Conservation (phyloP, 768 basidiomycete species). For the Amanita inopinata region DNA sequence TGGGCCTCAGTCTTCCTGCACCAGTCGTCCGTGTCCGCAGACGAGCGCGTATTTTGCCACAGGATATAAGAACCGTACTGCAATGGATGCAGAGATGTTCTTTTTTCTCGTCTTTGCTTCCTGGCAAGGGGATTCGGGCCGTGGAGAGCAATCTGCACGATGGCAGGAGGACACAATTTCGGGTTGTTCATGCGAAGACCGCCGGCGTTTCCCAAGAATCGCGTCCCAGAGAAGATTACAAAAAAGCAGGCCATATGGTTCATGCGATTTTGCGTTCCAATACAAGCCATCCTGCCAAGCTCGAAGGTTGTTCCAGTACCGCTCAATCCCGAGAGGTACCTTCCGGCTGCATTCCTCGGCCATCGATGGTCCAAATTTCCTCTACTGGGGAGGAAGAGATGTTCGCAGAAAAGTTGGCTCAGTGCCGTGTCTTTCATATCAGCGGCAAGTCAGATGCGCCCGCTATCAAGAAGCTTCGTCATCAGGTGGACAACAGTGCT, state of each 20-base stretch:
- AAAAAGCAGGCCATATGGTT: neutral
- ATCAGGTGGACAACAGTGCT: neutral
- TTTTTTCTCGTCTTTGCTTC: neutral
- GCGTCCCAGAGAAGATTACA: neutral
- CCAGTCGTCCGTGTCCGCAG: conserved; percentile 1
- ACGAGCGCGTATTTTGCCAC: neutral
- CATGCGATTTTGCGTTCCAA: neutral
- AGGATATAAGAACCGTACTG: neutral
- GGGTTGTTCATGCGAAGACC: neutral
- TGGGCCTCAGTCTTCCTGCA: conserved; percentile 43
- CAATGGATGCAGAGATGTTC: neutral
- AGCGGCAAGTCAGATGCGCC: neutral
- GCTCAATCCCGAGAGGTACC: neutral
- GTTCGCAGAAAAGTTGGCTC: neutral
- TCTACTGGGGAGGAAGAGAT: neutral
- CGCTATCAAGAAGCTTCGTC: neutral
- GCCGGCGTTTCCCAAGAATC: neutral
- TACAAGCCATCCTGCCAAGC: neutral
- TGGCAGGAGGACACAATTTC: neutral
- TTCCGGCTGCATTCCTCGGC: neutral
- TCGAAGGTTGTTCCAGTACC: neutral
- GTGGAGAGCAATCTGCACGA: neutral
- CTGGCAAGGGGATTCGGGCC: neutral
- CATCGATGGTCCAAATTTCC: neutral
- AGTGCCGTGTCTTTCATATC: neutral